phyloP scores from a whole-genome alignment of 306 rosid species.

The Cucumis cinereus region DNA sequence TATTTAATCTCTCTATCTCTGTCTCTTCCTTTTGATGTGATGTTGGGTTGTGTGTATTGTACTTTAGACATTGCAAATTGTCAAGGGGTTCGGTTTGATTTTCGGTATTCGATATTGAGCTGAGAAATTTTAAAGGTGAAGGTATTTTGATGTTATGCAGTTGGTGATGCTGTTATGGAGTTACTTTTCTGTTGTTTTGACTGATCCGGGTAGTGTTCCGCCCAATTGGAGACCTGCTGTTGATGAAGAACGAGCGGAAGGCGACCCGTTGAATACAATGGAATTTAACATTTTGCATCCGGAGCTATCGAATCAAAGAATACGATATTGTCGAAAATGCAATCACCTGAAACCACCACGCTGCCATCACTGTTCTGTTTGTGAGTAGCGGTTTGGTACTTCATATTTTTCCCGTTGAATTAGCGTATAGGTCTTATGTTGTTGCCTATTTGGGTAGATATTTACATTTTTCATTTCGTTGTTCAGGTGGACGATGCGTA shows the following conservation, averaged over 20 bases:
- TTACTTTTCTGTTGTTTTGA: slow-evolving; percentile 85
- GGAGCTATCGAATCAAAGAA: slow-evolving; percentile 42
- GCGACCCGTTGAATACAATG: slow-evolving; percentile 57
- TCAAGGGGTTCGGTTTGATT: not conserved
- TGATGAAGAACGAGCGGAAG: slow-evolving; percentile 93
- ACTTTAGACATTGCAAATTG: not conserved
- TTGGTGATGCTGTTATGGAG: slow-evolving; percentile 94
- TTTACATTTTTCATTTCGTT: slow-evolving; percentile 5
- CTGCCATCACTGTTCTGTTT: slow-evolving; percentile 97
- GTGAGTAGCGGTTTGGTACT: slow-evolving; percentile 37
- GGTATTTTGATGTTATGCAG: slow-evolving; percentile 35
- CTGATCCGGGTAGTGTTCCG: slow-evolving; percentile 89
- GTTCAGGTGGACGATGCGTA: slow-evolving; percentile 91
- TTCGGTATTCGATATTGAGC: not conserved
- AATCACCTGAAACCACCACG: slow-evolving; percentile 82
- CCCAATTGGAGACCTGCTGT: slow-evolving; percentile 81
- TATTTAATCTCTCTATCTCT: not conserved
- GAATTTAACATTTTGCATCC: slow-evolving; percentile 36
- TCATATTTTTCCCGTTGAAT: not conserved
- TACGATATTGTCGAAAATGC: slow-evolving; percentile 82
- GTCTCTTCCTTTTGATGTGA: not conserved
- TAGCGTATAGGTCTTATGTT: not conserved
- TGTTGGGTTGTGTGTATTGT: not conserved
- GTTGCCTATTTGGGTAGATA: not conserved
- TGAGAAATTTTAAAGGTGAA: slow-evolving; percentile 2